phyloP scores from a whole-genome alignment of 2,329 filamentous ascomycete species.

The Aquanectria penicillioides region DNA sequence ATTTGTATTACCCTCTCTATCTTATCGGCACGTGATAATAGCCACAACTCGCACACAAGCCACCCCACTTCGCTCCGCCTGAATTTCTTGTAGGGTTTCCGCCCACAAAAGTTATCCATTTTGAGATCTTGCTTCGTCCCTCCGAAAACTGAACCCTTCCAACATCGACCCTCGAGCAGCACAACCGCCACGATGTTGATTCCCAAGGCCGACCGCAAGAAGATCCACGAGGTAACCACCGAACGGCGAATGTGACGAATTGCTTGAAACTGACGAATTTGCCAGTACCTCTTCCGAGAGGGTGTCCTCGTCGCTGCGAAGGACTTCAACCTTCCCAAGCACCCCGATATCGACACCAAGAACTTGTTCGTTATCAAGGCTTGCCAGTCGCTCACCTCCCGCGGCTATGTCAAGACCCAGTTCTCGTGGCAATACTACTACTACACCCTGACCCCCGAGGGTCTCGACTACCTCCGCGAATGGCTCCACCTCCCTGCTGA shows the following conservation, averaged over 20 bases:
- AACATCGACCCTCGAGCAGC: constrained; percentile 61
- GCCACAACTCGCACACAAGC: constrained; percentile 41
- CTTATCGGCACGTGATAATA: constrained; percentile 47
- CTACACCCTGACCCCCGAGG: constrained; percentile 99
- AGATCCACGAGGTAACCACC: constrained; percentile 84
- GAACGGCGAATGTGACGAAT: constrained; percentile 25
- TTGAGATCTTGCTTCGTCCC: constrained; percentile 50
- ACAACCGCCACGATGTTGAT: constrained; percentile 86
- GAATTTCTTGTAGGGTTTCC: constrained; percentile 53
- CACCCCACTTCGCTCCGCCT: constrained; percentile 49
- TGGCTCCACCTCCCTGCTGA: constrained; percentile 99
- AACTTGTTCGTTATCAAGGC: constrained; percentile 99
- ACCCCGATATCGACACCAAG: constrained; percentile 98
- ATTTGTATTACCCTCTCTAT: constrained; percentile 22
- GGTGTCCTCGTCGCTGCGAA: constrained; percentile 97
- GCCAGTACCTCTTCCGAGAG: constrained; percentile 93
- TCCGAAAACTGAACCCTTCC: constrained; percentile 54
- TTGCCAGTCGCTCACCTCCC: constrained; percentile 96
- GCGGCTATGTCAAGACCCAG: constrained; percentile 99
- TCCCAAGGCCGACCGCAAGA: constrained; percentile 99
- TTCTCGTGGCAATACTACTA: constrained; percentile 99
- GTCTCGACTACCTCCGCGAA: constrained; percentile 99
- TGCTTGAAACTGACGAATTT: constrained; percentile 41
- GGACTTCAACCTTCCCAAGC: constrained; percentile 98
- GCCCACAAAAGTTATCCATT: constrained; percentile 59